Percentiles rank a stretch among this genome's conserved stretches.
phyloP scores from a whole-genome alignment of 2,329 filamentous ascomycete species.

The Endoconidiophora laricicola region DNA sequence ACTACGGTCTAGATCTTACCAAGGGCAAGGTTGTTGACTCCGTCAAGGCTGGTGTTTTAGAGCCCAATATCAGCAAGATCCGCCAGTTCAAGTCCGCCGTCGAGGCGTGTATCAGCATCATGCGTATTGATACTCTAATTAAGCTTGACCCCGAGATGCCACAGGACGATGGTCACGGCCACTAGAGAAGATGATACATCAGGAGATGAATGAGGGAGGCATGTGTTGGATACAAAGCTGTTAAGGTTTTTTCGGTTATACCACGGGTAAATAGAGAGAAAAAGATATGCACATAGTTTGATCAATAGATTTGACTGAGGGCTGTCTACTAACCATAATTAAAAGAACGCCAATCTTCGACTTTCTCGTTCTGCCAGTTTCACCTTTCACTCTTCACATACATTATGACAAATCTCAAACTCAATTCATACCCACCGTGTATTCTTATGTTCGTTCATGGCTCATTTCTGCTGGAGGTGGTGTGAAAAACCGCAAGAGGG shows the following conservation, averaged over 20 bases:
- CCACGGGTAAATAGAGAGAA: constrained; percentile 3
- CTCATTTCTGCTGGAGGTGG: not conserved
- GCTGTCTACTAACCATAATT: not conserved
- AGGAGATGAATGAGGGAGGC: not conserved
- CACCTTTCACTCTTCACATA: constrained; percentile 6
- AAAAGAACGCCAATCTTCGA: not conserved
- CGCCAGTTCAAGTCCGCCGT: constrained; percentile 97
- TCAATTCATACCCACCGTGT: too few species aligned
- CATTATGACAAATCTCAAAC: not conserved
- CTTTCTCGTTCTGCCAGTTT: constrained; percentile 2
- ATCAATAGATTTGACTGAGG: constrained; percentile 7
- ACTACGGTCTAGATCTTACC: constrained; percentile 84
- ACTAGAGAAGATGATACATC: constrained; percentile 33
- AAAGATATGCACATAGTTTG: constrained; percentile 9
- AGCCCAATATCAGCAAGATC: constrained; percentile 96
- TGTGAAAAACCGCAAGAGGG: not conserved
- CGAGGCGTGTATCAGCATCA: constrained; percentile 95
- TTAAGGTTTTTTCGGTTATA: constrained; percentile 1
- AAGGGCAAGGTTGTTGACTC: constrained; percentile 86
- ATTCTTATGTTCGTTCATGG: not conserved
- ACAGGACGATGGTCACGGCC: constrained; percentile 71
- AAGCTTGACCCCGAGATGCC: constrained; percentile 81
- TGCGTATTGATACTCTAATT: constrained; percentile 98
- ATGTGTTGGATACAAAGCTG: not conserved
- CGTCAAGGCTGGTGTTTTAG: constrained; percentile 85